phyloP scores from a whole-genome alignment of 208 protist species.

The Strigomonas galati region DNA sequence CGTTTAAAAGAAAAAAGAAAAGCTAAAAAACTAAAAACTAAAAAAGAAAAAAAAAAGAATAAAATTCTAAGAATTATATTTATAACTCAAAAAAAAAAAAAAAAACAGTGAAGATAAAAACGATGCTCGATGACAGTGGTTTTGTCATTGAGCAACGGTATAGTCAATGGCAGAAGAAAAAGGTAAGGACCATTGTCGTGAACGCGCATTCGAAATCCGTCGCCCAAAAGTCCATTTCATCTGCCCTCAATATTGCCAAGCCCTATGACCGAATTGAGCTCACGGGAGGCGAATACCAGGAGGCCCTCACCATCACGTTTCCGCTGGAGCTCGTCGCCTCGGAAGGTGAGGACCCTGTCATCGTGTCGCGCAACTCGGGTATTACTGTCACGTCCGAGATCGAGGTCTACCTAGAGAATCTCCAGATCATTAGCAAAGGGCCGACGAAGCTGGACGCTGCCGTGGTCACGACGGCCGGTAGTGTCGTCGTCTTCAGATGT shows the following conservation, averaged over 20 bases:
- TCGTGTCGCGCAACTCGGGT: slow-evolving; percentile 57
- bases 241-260: slow-evolving; percentile 66
- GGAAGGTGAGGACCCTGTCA: slow-evolving; percentile 77
- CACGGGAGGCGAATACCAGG: slow-evolving; percentile 75
- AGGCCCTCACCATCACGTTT: slow-evolving; percentile 58
- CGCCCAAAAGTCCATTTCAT: slow-evolving; percentile 48
- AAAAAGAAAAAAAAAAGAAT: background rate
- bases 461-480: slow-evolving; percentile 56
- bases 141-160: slow-evolving; percentile 67
- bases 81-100: too few species aligned
- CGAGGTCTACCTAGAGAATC: slow-evolving; percentile 62
- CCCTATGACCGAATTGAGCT: slow-evolving; percentile 87
- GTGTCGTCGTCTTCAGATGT: slow-evolving; percentile 53
- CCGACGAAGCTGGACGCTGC: slow-evolving; percentile 56
- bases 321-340: slow-evolving; percentile 81
- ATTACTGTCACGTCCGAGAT: slow-evolving; percentile 69
- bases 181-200: slow-evolving; percentile 80
- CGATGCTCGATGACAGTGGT: slow-evolving; percentile 30
- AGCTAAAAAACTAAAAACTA: background rate
- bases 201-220: slow-evolving; percentile 60
- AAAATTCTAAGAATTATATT: too few species aligned
- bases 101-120: slow-evolving; percentile 4
- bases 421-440: slow-evolving; percentile 59
- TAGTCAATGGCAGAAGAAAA: slow-evolving; percentile 85
- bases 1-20: slow-evolving; percentile 6